A percentile compares a stretch with the other conserved stretches of the same genome.
Evolutionary conservation across 1,284 basidiomycete species (phyloP).

Genomic region (Papiliotrema fonsecae): DNA sequence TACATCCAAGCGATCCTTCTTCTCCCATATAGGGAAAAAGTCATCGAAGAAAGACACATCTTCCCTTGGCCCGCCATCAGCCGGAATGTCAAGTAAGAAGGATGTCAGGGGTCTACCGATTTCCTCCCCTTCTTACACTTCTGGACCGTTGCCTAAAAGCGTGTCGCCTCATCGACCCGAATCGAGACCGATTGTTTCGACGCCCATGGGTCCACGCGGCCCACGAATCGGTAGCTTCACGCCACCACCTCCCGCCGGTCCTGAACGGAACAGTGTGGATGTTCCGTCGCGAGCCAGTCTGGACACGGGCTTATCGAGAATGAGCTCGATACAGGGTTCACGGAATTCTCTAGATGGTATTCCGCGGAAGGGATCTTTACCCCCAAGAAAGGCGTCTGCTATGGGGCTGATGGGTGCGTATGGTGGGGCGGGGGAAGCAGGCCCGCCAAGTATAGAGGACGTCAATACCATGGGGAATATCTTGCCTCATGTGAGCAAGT

Average conservation of each 20-base stretch:
- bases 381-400: background rate
- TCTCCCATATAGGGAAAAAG: constrained; percentile 26
- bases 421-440: background rate
- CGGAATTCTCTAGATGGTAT: constrained; percentile 14
- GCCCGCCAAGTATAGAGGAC: constrained; percentile 24
- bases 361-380: constrained; percentile 2
- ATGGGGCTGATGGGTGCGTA: background rate
- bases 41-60: constrained; percentile 28
- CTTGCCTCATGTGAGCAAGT: constrained; percentile 68
- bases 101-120: constrained; percentile 34
- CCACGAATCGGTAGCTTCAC: constrained; percentile 24
- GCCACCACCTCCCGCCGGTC: constrained; percentile 13
- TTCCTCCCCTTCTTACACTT: constrained; percentile 13
- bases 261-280: background rate
- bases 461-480: constrained; percentile 67
- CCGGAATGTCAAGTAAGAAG: constrained; percentile 18
- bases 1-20: constrained; percentile 24
- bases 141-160: background rate
- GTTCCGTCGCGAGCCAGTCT: constrained; percentile 20
- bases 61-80: constrained; percentile 20
- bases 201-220: constrained; percentile 29
- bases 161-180: background rate
- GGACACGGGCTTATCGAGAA: constrained; percentile 19
- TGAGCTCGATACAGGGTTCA: constrained; percentile 1
- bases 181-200: constrained; percentile 15